These are phyloP conservation scores for Trametes elegans DNA, from an alignment of 768 basidiomycete species.

Conservation along the genomic window DNA sequence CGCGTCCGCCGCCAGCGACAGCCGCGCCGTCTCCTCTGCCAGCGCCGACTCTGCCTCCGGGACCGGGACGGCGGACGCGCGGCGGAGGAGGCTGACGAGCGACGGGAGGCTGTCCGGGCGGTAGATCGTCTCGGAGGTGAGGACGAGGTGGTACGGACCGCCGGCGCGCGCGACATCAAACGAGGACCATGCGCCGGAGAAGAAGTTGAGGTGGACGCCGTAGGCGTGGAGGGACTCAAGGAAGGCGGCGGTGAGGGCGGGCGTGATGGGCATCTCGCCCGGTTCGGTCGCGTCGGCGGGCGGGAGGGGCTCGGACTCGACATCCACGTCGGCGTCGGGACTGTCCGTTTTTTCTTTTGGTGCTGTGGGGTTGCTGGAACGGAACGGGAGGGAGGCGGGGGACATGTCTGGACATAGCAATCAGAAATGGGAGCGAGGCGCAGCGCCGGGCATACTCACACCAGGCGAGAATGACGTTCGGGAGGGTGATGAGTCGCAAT, in stretches of 20 bases:
- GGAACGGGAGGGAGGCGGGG: constrained; percentile 49
- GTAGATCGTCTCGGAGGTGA: constrained; percentile 96
- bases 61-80: constrained; percentile 19
- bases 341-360: neutral
- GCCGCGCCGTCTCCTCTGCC: neutral
- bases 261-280: constrained; percentile 66
- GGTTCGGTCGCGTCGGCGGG: constrained; percentile 34
- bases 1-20: constrained; percentile 3
- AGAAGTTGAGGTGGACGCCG: constrained; percentile 67
- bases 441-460: constrained; percentile 48
- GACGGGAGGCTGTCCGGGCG: constrained; percentile 57
- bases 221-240: constrained; percentile 49
- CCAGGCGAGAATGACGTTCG: constrained; percentile 79
- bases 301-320: constrained; percentile 24
- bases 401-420: constrained; percentile 52
- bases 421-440: neutral
- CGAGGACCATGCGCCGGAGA: constrained; percentile 76
- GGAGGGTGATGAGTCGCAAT: constrained; percentile 72
- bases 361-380: constrained; percentile 26
- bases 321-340: constrained; percentile 29
- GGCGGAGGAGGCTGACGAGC: constrained; percentile 56
- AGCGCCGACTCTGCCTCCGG: neutral
- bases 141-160: constrained; percentile 62
- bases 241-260: constrained; percentile 66
- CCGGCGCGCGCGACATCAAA: constrained; percentile 37